Percentiles rank a stretch among this genome's conserved stretches.
Evolutionary conservation across 257 asterid genomes (phyloP).

Genomic region (Gynochthodes officinalis): DNA sequence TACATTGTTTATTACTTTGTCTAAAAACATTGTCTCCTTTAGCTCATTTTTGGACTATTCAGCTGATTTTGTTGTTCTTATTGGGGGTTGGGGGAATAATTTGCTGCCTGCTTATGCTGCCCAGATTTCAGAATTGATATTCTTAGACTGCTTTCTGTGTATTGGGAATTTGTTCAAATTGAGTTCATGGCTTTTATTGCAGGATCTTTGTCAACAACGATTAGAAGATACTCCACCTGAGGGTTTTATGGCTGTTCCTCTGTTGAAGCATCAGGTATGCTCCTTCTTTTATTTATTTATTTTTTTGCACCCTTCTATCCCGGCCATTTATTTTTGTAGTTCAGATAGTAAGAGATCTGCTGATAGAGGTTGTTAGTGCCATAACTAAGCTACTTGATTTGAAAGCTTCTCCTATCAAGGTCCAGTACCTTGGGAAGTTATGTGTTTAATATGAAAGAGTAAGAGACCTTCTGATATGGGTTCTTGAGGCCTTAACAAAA

Average conservation of each 20-base stretch:
- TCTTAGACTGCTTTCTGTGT: background rate
- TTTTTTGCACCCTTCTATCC: background rate
- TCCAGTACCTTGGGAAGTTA: background rate
- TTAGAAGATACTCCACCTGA: constrained; percentile 78
- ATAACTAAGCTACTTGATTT: background rate
- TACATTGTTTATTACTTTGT: background rate
- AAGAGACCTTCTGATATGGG: background rate
- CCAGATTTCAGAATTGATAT: background rate
- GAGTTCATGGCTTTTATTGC: constrained; percentile 14
- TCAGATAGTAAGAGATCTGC: background rate
- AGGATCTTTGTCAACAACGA: constrained; percentile 75
- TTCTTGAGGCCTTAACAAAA: background rate
- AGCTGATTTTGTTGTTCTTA: background rate
- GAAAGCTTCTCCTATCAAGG: background rate
- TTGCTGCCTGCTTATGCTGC: constrained; percentile 2
- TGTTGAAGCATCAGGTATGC: constrained; percentile 76
- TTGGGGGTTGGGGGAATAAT: background rate
- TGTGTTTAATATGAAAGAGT: background rate
- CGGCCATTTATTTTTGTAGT: background rate
- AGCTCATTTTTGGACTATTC: background rate
- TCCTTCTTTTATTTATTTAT: background rate
- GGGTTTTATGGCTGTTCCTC: constrained; percentile 74
- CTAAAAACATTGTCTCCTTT: background rate
- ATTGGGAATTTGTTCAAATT: background rate
- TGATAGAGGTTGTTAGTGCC: background rate